Base-by-base conservation (phyloP, 768 basidiomycete species). In the Pleurotus eryngii region DNA sequence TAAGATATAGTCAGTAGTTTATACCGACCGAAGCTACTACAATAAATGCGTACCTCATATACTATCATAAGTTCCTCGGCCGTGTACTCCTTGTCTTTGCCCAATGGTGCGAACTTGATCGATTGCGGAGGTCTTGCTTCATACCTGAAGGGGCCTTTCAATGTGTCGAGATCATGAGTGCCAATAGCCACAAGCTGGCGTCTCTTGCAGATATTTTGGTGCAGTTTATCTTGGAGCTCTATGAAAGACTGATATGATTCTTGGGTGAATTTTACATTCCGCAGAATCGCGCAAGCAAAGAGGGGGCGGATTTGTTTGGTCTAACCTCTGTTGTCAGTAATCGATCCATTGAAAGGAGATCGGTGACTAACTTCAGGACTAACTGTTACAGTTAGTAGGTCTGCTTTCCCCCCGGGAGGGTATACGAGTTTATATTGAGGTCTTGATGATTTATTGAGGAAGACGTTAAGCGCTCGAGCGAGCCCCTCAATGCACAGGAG, bases 201-300 rank as follows among this genome's bases (percentile, higher is more conserved):
- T 61, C 89, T 79, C 57, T 97, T 80, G 66, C 92, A 95, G 35
- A 99, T 83, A 71, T 99, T 99, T 67, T 95, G 90, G 69, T 99
- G 97, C 49, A 99, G 80, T 72, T 98, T 99, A 69, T 99, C 97
- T 74, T 99, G 97, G n/a, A 99, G 76, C 68, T 98, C 97, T 64
- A 99, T 96, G 83, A 99, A 98, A 60, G 92, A 95, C 22, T 89
- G 90, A 68, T 98, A 98, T 39, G 92, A 94, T 51, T 82, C 80
- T 43, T 85, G 85, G 26, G 91, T 92, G 76, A 99, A 95, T 63
- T 84, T 86, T 66, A 98, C 74, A 65, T 95, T 90, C 61, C 97
- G 90, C 47, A 99, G 80, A 57, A 98, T 77, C 8, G 95, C 95
- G 56, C 89, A 89, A 4, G 93, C 94, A 65, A 98, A 95, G 74